Conservation (phyloP, 2,329 filamentous ascomycete genomes). For the Amauroascus verrucosus region DNA sequence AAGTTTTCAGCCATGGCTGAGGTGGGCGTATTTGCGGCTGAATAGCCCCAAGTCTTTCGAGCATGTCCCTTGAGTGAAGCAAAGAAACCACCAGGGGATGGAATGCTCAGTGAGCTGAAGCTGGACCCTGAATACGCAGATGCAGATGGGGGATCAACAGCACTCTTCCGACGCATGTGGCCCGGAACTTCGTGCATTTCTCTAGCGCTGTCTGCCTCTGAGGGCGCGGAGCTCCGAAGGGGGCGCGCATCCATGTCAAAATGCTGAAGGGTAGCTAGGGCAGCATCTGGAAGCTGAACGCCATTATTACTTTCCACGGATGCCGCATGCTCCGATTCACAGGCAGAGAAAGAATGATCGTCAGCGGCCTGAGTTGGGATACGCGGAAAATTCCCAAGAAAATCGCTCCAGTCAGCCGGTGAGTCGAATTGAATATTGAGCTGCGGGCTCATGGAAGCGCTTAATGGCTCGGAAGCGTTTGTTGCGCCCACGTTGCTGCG, state of each 20-base stretch:
- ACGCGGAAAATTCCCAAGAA: slow-evolving; percentile 33
- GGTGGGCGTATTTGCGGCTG: slow-evolving; percentile 53
- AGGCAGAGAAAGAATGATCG: slow-evolving; percentile 19
- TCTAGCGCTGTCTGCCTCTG: slow-evolving; percentile 39
- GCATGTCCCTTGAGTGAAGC: slow-evolving; percentile 66
- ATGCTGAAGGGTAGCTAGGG: slow-evolving; percentile 68
- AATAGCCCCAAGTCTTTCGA: slow-evolving; percentile 71
- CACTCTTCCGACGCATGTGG: slow-evolving; percentile 38
- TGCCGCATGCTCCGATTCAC: slow-evolving; percentile 8
- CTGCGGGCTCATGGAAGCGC: slow-evolving; percentile 22
- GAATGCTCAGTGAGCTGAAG: slow-evolving; percentile 74
- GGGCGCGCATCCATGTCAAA: slow-evolving; percentile 46
- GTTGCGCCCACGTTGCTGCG: slow-evolving; percentile 26
- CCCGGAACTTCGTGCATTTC: slow-evolving; percentile 54
- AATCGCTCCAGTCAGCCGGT: slow-evolving; percentile 50
- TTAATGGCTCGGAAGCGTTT: slow-evolving; percentile 20
- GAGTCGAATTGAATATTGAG: slow-evolving; percentile 33
- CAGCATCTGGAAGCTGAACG: slow-evolving; percentile 65
- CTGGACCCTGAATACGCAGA: slow-evolving; percentile 55
- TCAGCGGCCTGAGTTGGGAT: slow-evolving; percentile 26
- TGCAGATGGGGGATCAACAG: slow-evolving; percentile 39
- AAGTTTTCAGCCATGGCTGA: slow-evolving; percentile 89
- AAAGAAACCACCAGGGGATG: slow-evolving; percentile 87
- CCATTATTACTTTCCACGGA: slow-evolving; percentile 37
- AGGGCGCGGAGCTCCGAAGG: slow-evolving; percentile 33